Evolutionary conservation across 768 basidiomycete genomes (phyloP).

Genomic region (Boletus rufocinnamomeus): DNA sequence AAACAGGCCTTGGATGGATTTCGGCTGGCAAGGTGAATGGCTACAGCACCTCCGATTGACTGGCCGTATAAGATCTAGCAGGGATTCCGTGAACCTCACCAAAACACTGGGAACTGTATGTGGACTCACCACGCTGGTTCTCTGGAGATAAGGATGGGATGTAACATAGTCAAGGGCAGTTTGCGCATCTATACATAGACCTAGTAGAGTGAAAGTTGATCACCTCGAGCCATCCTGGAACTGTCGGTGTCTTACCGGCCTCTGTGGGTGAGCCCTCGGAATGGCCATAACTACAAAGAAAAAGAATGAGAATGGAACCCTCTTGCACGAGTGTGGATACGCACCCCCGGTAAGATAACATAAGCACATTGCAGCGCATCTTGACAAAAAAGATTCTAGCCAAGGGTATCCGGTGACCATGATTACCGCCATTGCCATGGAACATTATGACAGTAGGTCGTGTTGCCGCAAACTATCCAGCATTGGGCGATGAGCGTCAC

Average conservation of each 20-base stretch:
- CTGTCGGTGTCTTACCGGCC: constrained; percentile 51
- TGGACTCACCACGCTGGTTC: constrained; percentile 64
- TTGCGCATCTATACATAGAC: constrained; percentile 83
- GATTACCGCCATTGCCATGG: constrained; percentile 87
- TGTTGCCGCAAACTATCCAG: constrained; percentile 41
- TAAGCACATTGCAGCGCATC: constrained; percentile 91
- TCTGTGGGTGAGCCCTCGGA: constrained; percentile 89
- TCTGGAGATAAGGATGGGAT: constrained; percentile 59
- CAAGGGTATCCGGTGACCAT: constrained; percentile 88
- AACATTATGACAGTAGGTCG: constrained; percentile 92
- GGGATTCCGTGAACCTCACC: not conserved
- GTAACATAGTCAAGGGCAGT: constrained; percentile 75
- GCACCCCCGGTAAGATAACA: constrained; percentile 92
- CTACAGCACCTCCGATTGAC: constrained; percentile 91
- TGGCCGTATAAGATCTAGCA: constrained; percentile 75
- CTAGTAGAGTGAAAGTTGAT: constrained; percentile 36
- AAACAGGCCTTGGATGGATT: constrained; percentile 64
- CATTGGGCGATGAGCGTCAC: not conserved
- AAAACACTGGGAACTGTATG: not conserved
- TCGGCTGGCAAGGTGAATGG: constrained; percentile 80
- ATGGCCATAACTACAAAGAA: constrained; percentile 67
- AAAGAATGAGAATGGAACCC: not conserved
- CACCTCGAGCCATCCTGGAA: not conserved
- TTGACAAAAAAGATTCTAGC: constrained; percentile 78
- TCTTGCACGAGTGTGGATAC: constrained; percentile 21